phyloP scores from a whole-genome alignment of 2,329 filamentous ascomycete genomes.

The Claviceps lovelessii region DNA sequence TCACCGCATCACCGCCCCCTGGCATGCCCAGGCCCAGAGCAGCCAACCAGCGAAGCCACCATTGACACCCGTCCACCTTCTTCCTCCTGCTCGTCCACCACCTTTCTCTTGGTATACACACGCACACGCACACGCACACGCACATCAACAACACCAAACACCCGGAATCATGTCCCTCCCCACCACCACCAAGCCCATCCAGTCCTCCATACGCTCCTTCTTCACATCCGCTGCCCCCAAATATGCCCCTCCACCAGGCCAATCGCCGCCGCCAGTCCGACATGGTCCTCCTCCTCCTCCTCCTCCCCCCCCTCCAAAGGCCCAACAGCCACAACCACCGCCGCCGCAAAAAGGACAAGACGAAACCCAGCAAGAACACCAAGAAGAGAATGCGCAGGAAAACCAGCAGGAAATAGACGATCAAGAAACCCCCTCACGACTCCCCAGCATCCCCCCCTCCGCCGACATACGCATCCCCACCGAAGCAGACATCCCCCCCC shows the following conservation, averaged over 20 bases:
- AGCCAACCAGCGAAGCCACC: no score
- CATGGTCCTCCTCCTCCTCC: constrained; percentile 10
- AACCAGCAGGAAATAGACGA: no score
- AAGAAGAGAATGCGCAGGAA: neutral
- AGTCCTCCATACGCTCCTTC: constrained; percentile 49
- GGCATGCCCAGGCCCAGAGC: no score
- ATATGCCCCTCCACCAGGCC: constrained; percentile 20
- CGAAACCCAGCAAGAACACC: neutral
- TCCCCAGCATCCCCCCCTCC: constrained; percentile 23
- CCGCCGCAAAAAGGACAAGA: neutral
- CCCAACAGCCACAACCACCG: constrained; percentile 6
- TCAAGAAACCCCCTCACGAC: no score
- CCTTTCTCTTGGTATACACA: neutral
- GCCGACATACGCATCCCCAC: constrained; percentile 38
- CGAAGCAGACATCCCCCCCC: constrained; percentile 37
- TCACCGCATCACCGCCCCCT: no score
- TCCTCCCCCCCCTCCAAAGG: constrained; percentile 9
- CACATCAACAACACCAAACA: neutral
- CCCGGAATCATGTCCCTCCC: constrained; percentile 28
- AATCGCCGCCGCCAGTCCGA: constrained; percentile 14
- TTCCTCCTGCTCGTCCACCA: neutral
- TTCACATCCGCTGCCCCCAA: constrained; percentile 35
- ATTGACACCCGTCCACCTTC: neutral
- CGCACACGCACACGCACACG: neutral
- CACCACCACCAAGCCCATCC: constrained; percentile 22